phyloP scores from a whole-genome alignment of 768 basidiomycete species.

The Boletus reticuloceps region DNA sequence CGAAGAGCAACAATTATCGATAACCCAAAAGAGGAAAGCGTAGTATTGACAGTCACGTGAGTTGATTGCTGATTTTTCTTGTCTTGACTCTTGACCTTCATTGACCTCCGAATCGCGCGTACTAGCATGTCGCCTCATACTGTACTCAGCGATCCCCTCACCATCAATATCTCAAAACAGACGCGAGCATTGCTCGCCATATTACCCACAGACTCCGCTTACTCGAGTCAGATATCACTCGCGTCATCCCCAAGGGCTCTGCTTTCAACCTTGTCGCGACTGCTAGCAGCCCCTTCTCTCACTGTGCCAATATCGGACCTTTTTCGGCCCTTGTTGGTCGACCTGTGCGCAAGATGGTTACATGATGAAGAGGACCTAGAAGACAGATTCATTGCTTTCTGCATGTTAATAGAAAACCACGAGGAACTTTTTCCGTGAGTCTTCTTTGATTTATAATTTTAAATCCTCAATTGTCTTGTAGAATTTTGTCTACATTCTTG shows the following conservation, averaged over 20 bases:
- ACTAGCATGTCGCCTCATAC: conserved; percentile 8
- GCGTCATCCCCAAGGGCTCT: conserved; percentile 41
- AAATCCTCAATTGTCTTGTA: conserved; percentile 24
- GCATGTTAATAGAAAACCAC: conserved; percentile 61
- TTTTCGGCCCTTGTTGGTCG: conserved; percentile 76
- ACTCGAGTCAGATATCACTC: conserved; percentile 37
- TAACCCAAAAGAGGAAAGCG: conserved; percentile 16
- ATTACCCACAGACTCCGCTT: conserved; percentile 42
- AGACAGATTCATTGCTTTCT: conserved; percentile 57
- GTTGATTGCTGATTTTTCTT: conserved; percentile 4
- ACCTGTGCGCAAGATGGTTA: conserved; percentile 83
- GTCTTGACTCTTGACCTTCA: no score
- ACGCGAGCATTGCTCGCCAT: conserved; percentile 43
- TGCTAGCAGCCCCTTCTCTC: conserved; percentile 59
- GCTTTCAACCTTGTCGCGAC: conserved; percentile 53
- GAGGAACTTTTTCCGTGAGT: conserved; percentile 73
- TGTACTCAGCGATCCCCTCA: conserved; percentile 50
- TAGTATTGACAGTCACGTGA: conserved; percentile 25
- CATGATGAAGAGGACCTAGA: conserved; percentile 47
- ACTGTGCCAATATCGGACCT: conserved; percentile 59
- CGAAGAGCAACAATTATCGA: conserved; percentile 10
- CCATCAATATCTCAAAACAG: conserved; percentile 57
- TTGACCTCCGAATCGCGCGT: no score
- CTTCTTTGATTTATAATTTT: not conserved
- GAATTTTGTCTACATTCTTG: conserved; percentile 56